These are phyloP conservation scores for Sporothrix euskadiensis DNA, from an alignment of 2,329 filamentous ascomycete species.

Conservation along the genomic window DNA sequence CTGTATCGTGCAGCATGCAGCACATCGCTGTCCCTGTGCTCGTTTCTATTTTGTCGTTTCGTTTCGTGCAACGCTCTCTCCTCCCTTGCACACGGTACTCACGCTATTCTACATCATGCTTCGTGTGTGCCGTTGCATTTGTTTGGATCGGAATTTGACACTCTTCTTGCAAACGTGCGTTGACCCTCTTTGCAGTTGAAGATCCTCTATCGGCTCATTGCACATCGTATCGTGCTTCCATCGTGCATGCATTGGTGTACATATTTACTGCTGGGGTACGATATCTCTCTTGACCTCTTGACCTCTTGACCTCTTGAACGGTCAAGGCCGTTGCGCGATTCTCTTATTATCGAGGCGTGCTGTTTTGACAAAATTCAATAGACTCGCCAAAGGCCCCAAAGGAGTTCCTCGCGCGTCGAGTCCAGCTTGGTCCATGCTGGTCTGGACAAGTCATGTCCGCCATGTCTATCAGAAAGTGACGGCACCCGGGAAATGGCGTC, in stretches of 20 bases:
- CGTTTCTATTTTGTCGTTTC: neutral
- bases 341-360: neutral
- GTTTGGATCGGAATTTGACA: neutral
- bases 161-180: neutral
- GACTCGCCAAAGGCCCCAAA: neutral
- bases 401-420: neutral
- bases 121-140: neutral
- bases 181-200: neutral
- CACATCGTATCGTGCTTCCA: neutral
- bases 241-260: neutral
- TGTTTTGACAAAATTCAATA: neutral
- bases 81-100: neutral
- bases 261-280: neutral
- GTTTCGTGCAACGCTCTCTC: neutral
- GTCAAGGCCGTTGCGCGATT: conserved; percentile 5
- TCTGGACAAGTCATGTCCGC: neutral
- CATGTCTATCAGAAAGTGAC: neutral
- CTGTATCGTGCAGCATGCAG: neutral
- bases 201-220: neutral
- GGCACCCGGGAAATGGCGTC: conserved; percentile 5
- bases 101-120: neutral
- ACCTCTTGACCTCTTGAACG: neutral
- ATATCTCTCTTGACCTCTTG: neutral
- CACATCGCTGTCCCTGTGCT: neutral
- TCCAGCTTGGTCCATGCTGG: neutral